These are phyloP conservation scores for Moricandia arvensis DNA, from an alignment of 345 rosid species.

Conservation along the genomic window DNA sequence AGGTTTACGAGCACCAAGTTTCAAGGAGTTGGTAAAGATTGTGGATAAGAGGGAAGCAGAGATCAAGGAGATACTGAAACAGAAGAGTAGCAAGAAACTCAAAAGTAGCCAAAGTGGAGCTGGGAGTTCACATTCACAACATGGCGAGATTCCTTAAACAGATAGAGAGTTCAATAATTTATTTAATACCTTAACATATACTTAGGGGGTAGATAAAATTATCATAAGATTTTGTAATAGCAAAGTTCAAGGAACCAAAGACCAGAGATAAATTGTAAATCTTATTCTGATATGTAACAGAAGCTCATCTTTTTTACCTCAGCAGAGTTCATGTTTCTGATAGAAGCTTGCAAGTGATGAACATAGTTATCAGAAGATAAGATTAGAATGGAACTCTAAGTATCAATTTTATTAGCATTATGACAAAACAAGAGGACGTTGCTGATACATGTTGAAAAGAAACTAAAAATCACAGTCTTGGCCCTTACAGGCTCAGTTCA, in stretches of 20 bases:
- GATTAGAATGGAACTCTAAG: background rate
- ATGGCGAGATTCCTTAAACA: slow-evolving; percentile 11
- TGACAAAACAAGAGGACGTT: slow-evolving; percentile 12
- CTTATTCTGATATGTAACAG: slow-evolving; percentile 3
- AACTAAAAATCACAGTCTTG: slow-evolving; percentile 12
- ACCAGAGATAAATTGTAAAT: slow-evolving; percentile 16
- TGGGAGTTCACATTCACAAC: slow-evolving; percentile 35
- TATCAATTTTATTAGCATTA: slow-evolving; percentile 22
- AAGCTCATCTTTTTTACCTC: background rate
- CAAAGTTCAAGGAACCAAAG: slow-evolving; percentile 18
- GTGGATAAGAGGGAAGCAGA: slow-evolving; percentile 64
- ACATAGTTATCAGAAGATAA: background rate
- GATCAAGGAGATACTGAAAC: slow-evolving; percentile 55
- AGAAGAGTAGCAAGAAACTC: slow-evolving; percentile 48
- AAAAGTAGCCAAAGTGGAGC: slow-evolving; percentile 43
- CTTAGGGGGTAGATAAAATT: slow-evolving; percentile 18
- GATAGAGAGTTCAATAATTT: slow-evolving; percentile 9
- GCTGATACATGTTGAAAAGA: slow-evolving; percentile 16
- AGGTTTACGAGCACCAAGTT: slow-evolving; percentile 48
- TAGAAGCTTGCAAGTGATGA: slow-evolving; percentile 23
- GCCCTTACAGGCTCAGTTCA: slow-evolving; percentile 15
- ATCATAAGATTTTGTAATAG: slow-evolving; percentile 37
- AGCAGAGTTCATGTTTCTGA: slow-evolving; percentile 3
- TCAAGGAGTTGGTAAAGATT: slow-evolving; percentile 50
- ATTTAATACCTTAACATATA: slow-evolving; percentile 17